Evolutionary conservation across 2,329 filamentous ascomycete genomes (phyloP).

Genomic region (Aspergillus alliaceus): DNA sequence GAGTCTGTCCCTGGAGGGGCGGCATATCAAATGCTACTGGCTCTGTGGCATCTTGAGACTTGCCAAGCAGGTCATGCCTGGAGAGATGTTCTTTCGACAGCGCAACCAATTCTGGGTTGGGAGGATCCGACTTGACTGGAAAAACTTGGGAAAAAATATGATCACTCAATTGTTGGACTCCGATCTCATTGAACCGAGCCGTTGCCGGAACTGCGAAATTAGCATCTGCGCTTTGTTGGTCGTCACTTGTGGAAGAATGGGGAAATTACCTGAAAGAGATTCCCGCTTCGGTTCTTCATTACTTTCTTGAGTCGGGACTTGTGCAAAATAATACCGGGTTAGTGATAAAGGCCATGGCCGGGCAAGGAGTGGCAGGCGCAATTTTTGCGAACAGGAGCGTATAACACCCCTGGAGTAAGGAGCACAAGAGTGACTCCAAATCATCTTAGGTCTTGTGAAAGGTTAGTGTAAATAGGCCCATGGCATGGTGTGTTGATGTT

Average conservation of each 20-base stretch:
- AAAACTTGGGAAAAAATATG: conserved; percentile 85
- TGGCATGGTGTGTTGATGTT: conserved; percentile 18
- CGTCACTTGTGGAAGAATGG: neutral
- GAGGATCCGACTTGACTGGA: conserved; percentile 51
- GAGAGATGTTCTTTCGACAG: conserved; percentile 79
- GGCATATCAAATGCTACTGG: conserved; percentile 89
- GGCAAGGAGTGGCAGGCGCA: conserved; percentile 20
- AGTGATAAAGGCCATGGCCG: conserved; percentile 15
- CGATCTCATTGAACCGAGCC: conserved; percentile 85
- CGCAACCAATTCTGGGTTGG: conserved; percentile 71
- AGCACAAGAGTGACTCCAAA: conserved; percentile 28
- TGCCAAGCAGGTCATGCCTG: conserved; percentile 84
- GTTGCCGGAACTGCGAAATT: conserved; percentile 40
- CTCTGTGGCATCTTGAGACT: conserved; percentile 73
- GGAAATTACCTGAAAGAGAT: conserved; percentile 31
- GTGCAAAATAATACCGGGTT: conserved; percentile 13
- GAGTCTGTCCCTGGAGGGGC: conserved; percentile 69
- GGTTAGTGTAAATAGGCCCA: conserved; percentile 11
- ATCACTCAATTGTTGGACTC: conserved; percentile 87
- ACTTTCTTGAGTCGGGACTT: conserved; percentile 10
- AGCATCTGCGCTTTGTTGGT: conserved; percentile 8
- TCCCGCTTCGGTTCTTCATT: conserved; percentile 6
- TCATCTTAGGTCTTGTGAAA: conserved; percentile 18
- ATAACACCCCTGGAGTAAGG: conserved; percentile 33
- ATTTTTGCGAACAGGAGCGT: conserved; percentile 25